Conservation (phyloP, 1,284 basidiomycete genomes). For the Apiotrichum gracile region DNA sequence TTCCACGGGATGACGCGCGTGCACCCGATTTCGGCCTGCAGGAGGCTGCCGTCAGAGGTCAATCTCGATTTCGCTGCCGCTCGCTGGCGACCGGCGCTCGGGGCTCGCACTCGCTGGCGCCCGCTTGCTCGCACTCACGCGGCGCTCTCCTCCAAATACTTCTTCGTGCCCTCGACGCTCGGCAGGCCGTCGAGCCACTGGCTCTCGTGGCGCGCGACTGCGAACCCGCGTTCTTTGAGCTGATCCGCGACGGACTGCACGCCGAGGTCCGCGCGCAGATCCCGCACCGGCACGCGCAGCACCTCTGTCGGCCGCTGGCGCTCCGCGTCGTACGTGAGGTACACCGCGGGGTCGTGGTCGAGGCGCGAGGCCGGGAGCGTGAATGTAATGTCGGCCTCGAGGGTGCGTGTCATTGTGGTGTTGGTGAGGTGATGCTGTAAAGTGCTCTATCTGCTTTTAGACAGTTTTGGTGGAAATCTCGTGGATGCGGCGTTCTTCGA, state of each 20-base stretch:
- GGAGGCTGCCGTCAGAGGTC: conserved; percentile 8
- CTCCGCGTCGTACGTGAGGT: conserved; percentile 14
- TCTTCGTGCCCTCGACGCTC: conserved; percentile 23
- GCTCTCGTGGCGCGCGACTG: conserved; percentile 22
- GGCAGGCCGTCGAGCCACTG: conserved; percentile 13
- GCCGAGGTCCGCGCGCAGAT: conserved; percentile 26
- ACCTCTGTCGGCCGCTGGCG: conserved; percentile 21
- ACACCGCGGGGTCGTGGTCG: conserved; percentile 17
- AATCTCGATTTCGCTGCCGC: too few relatives aligned
- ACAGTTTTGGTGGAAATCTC: too few relatives aligned
- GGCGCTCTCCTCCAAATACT: conserved; percentile 26
- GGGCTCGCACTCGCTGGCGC: background rate
- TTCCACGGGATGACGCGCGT: conserved; percentile 36
- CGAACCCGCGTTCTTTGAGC: conserved; percentile 27
- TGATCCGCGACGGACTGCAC: conserved; percentile 10
- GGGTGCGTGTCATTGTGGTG: background rate
- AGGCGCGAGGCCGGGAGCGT: conserved; percentile 21
- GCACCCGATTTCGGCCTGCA: conserved; percentile 24
- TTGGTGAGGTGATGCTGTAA: background rate
- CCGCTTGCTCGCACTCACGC: conserved; percentile 17
- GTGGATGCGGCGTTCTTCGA: too few relatives aligned
- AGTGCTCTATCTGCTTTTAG: too few relatives aligned
- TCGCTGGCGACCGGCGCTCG: too few relatives aligned
- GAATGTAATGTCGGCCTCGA: conserved; percentile 27
- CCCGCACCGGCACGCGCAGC: conserved; percentile 19